These are phyloP conservation scores for Jaapia argillacea DNA, from an alignment of 768 basidiomycete genomes.

Conservation along the genomic window DNA sequence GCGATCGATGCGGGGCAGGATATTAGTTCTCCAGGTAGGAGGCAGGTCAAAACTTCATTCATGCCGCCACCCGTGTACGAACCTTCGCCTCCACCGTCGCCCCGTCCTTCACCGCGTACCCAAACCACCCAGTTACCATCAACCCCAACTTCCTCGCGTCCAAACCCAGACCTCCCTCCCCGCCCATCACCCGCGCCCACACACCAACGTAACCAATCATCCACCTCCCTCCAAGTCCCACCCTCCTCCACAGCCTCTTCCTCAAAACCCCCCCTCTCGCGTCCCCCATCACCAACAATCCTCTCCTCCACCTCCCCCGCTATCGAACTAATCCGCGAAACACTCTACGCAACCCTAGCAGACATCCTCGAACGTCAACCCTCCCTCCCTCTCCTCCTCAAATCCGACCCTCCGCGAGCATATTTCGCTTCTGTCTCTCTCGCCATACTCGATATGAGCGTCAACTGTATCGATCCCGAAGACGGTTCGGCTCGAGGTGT, in stretches of 20 bases:
- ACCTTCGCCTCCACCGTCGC: constrained; percentile 14
- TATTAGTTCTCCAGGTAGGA: constrained; percentile 19
- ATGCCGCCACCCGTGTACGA: constrained; percentile 61
- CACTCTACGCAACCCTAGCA: constrained; percentile 72
- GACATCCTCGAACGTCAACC: constrained; percentile 52
- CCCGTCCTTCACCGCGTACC: constrained; percentile 13
- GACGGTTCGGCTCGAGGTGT: no score
- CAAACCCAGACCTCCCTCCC: constrained; percentile 10
- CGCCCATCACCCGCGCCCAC: constrained; percentile 22
- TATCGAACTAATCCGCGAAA: constrained; percentile 77
- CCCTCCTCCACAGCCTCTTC: no score
- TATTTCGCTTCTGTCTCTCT: constrained; percentile 72
- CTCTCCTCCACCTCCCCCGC: constrained; percentile 42
- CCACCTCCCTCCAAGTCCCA: no score
- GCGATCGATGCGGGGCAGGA: constrained; percentile 57
- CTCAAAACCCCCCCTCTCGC: no score
- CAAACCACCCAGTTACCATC: constrained; percentile 12
- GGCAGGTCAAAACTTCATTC: constrained; percentile 49
- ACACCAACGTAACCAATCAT: constrained; percentile 26
- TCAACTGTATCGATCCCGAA: no score
- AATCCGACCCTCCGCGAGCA: no score
- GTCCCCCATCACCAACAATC: no score
- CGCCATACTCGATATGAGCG: constrained; percentile 63
- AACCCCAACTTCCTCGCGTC: no score
- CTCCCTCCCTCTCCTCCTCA: no score